A percentile compares a stretch with the other conserved stretches of the same genome.
These are phyloP conservation scores for Cunninghamia lanceolata DNA, from an alignment of 75 land plant genomes.

Conservation along the genomic window DNA sequence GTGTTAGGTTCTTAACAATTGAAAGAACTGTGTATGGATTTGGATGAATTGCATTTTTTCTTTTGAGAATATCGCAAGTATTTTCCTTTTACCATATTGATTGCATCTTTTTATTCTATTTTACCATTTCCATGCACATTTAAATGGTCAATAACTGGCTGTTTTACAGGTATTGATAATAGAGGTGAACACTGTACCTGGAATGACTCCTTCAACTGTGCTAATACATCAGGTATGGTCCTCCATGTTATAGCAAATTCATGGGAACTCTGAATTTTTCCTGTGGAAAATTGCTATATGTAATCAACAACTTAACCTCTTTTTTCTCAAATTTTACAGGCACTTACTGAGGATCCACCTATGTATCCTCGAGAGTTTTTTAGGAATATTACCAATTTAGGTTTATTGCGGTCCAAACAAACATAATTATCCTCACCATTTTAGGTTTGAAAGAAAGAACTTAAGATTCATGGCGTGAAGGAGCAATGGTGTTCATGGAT, in stretches of 20 bases:
- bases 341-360: slow-evolving; percentile 76
- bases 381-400: slow-evolving; percentile 62
- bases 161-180: slow-evolving; percentile 64
- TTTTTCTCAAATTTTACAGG: slow-evolving; percentile 39
- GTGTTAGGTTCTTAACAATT: neutral
- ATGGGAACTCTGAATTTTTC: neutral
- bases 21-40: neutral
- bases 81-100: neutral
- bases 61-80: neutral
- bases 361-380: slow-evolving; percentile 78
- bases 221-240: slow-evolving; percentile 75
- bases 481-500: neutral
- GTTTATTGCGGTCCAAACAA: slow-evolving; percentile 35
- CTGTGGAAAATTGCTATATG: neutral
- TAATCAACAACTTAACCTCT: neutral
- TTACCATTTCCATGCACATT: neutral
- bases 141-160: neutral
- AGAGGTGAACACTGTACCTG: slow-evolving; percentile 90
- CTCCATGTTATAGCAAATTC: neutral
- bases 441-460: neutral
- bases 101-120: neutral
- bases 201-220: slow-evolving; percentile 95
- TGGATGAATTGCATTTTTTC: neutral
- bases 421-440: neutral
- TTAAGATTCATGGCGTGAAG: neutral